Evolutionary conservation across 306 rosid species (phyloP).

Genomic region (Fragaria nilgerrensis): DNA sequence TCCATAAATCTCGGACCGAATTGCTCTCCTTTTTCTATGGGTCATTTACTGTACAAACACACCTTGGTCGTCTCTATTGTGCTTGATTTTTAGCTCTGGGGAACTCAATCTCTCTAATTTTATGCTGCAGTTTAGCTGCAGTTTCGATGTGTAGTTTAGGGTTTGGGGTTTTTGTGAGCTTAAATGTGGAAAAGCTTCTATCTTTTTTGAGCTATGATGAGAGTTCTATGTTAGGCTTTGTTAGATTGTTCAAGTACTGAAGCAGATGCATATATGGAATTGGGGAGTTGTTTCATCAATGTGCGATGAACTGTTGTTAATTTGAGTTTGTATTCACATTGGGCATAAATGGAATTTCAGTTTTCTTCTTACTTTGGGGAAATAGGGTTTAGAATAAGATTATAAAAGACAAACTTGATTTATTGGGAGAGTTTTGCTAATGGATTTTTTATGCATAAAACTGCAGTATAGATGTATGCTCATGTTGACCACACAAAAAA

Average conservation of each 20-base stretch:
- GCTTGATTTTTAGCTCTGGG: not conserved
- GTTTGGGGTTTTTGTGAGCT: not conserved
- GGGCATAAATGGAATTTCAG: not conserved
- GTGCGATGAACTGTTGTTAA: not conserved
- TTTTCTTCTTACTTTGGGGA: no score
- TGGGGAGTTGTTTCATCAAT: not conserved
- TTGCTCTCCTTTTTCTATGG: not conserved
- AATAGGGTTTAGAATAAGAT: no score
- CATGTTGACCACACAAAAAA: no score
- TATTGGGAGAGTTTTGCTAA: not conserved
- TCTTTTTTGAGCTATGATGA: not conserved
- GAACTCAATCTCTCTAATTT: not conserved
- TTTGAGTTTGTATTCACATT: no score
- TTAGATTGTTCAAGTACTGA: not conserved
- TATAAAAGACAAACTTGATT: no score
- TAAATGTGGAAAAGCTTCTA: not conserved
- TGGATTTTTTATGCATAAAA: not conserved
- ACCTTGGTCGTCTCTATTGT: no score
- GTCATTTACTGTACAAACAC: no score
- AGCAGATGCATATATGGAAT: not conserved
- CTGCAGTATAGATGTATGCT: not conserved
- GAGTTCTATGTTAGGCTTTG: not conserved
- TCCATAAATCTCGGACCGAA: not conserved
- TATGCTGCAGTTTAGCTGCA: not conserved
- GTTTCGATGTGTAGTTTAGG: no score